Conservation (phyloP, 202 grass and related monocot species). For the Carex arenaria region DNA sequence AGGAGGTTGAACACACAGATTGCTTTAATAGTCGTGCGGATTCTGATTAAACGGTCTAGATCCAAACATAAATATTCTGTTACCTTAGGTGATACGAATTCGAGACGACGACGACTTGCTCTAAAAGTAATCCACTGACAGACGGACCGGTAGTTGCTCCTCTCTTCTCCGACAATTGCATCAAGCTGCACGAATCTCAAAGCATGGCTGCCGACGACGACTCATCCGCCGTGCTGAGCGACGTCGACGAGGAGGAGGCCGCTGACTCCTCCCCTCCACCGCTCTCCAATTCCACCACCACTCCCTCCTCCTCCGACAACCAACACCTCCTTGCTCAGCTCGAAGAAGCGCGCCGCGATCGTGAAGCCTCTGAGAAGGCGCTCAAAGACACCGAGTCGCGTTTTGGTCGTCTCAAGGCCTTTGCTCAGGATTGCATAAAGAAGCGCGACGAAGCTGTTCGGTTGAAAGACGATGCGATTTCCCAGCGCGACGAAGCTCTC, state of each 20-base stretch:
- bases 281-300: neutral
- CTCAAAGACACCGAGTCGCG: conserved; percentile 38
- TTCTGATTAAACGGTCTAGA: too few relatives aligned
- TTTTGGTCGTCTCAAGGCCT: conserved; percentile 50
- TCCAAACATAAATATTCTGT: too few relatives aligned
- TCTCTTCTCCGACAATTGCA: neutral
- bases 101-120: neutral
- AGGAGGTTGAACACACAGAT: too few relatives aligned
- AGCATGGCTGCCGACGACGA: conserved; percentile 81
- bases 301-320: neutral
- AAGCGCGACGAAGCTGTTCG: conserved; percentile 42
- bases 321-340: conserved; percentile 58
- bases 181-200: neutral
- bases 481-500: conserved; percentile 29
- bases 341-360: conserved; percentile 62
- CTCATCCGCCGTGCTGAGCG: conserved; percentile 56
- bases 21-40: too few relatives aligned
- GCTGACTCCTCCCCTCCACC: conserved; percentile 15
- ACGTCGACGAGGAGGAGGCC: conserved; percentile 71
- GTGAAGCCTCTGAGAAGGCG: conserved; percentile 39
- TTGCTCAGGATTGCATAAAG: conserved; percentile 51
- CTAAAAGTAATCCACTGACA: neutral
- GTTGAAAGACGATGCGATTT: conserved; percentile 24
- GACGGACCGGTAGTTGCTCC: conserved; percentile 28
- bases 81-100: too few relatives aligned